Evolutionary conservation across 768 basidiomycete genomes (phyloP), one percentile per base, ranked within the genome.

Genomic region (Cubamyces lactineus): DNA sequence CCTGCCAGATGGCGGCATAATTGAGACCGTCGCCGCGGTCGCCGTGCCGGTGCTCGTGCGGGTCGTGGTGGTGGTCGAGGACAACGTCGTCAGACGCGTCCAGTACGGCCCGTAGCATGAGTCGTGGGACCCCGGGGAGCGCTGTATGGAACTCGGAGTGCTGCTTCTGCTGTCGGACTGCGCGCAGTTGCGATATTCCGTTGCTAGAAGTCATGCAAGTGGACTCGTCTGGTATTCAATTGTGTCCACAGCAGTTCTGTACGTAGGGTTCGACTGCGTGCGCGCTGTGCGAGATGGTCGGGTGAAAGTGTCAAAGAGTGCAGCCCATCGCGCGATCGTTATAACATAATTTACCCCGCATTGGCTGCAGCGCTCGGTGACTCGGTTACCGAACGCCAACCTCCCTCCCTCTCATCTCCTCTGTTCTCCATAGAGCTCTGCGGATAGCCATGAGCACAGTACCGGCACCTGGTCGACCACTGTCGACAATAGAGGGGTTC

Each of bases 401-500:
- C 5, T 34, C 2, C n/a, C 40, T 28, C 26, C n/a, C 17, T 23
- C 19, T 47, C 24, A 28, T 34, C 15, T 13, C 39, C 4, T 28
- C 23, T 5, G 15, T 8, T 17, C n/a, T 15, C 26, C 26, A 15
- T 16, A 26, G 26, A 49, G 48, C 48, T 3, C 17, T 24, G 7
- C 11, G 17, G 43, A 19, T 19, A 52, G 59, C 4, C 30, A 64
- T 64, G 58, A 64, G 59, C 40, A 16, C 64, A 2, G 26, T 61
- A 21, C 52, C 57, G 1, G 8, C 57, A 5, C n/a, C 42, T 6
- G 58, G 42, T 50, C 51, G 74, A 19, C 73, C 77, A 60, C 72
- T 94, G 39, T 86, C 87, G 43, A 91, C 90, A 0, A 66, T 80
- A 49, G 94, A 96, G 74, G 85, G 91, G 43, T 99, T 99, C 71